These are phyloP conservation scores for Alternaria sp. DNA, from an alignment of 2,329 filamentous ascomycete genomes.

Conservation along the genomic window DNA sequence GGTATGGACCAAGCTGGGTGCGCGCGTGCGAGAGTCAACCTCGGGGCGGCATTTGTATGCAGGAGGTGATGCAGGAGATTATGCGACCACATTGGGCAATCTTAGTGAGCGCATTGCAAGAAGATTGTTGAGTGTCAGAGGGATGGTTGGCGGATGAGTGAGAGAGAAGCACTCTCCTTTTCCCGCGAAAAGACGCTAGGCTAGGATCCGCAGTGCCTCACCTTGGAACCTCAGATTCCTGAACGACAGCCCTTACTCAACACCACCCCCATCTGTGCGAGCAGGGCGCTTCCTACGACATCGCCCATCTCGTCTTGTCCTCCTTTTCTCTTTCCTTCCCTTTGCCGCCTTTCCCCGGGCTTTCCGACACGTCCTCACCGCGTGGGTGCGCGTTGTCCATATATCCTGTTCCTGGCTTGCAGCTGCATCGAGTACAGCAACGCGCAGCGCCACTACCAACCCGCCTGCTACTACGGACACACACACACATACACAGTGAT, in stretches of 20 bases:
- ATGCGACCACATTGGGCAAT: slow-evolving; percentile 23
- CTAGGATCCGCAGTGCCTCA: slow-evolving; percentile 24
- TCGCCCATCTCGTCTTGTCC: slow-evolving; percentile 23
- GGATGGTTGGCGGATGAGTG: slow-evolving; percentile 26
- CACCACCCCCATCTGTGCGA: slow-evolving; percentile 33
- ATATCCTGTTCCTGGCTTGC: slow-evolving; percentile 30
- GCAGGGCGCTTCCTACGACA: slow-evolving; percentile 22
- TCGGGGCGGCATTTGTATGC: background rate
- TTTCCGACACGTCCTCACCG: slow-evolving; percentile 34
- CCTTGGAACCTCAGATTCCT: slow-evolving; percentile 34
- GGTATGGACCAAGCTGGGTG: slow-evolving; percentile 13
- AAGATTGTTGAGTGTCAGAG: slow-evolving; percentile 17
- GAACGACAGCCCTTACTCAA: slow-evolving; percentile 32
- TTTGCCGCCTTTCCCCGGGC: slow-evolving; percentile 11
- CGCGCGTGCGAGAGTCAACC: slow-evolving; percentile 9
- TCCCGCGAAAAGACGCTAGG: slow-evolving; percentile 16
- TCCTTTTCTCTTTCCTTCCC: slow-evolving; percentile 10
- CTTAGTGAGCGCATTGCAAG: slow-evolving; percentile 13
- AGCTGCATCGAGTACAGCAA: slow-evolving; percentile 30
- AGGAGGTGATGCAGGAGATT: slow-evolving; percentile 14
- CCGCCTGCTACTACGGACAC: slow-evolving; percentile 11
- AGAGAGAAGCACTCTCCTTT: slow-evolving; percentile 25
- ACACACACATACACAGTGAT: slow-evolving; percentile 37
- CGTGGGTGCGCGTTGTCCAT: slow-evolving; percentile 39
- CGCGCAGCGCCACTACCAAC: slow-evolving; percentile 16